Conservation (phyloP, 768 basidiomycete species). For the Trametes gibbosa region DNA sequence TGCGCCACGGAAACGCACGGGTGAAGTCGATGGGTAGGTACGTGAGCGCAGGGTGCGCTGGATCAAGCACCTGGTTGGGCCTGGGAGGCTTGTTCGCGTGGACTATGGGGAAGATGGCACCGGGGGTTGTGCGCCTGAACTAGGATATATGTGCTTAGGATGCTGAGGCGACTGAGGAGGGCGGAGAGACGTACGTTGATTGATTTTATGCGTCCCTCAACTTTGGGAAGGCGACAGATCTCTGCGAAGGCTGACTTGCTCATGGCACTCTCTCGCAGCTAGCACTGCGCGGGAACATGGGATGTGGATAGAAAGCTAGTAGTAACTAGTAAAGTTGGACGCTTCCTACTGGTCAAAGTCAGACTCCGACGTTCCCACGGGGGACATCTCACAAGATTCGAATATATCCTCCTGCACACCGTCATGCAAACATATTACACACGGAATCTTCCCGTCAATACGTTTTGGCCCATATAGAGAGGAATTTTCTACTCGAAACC, state of each 20-base stretch:
- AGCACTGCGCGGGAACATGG: too few relatives aligned
- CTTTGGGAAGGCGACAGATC: conserved; percentile 12
- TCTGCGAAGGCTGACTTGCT: neutral
- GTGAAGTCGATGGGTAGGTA: neutral
- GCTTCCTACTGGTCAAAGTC: too few relatives aligned
- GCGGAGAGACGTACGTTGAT: conserved; percentile 34
- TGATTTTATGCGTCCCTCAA: conserved; percentile 24
- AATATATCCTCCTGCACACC: too few relatives aligned
- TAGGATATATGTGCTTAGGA: conserved; percentile 19
- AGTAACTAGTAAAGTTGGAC: too few relatives aligned
- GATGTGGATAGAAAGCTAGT: too few relatives aligned
- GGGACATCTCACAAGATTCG: too few relatives aligned
- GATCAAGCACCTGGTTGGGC: conserved; percentile 11
- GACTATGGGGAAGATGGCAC: conserved; percentile 21
- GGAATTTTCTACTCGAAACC: too few relatives aligned
- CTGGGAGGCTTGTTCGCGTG: neutral
- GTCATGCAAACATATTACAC: too few relatives aligned
- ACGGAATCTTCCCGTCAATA: too few relatives aligned
- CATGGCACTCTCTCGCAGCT: neutral
- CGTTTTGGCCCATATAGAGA: too few relatives aligned
- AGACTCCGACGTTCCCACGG: too few relatives aligned
- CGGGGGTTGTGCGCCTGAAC: conserved; percentile 44
- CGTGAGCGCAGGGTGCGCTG: conserved; percentile 20
- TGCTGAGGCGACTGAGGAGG: neutral
- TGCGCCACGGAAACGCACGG: conserved; percentile 7